Base-by-base conservation (phyloP, 257 asterid species). In the Primulina huaijiensis region DNA sequence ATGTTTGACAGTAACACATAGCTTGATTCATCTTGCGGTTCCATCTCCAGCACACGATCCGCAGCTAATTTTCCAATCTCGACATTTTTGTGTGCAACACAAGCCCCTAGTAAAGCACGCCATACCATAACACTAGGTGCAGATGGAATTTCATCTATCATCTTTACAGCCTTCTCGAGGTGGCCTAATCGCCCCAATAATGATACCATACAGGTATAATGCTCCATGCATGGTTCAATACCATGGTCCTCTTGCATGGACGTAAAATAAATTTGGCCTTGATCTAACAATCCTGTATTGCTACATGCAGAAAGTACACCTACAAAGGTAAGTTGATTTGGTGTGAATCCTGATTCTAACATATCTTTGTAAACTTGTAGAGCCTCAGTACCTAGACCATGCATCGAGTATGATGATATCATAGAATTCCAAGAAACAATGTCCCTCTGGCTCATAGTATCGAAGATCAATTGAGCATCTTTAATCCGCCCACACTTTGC, bases 301-400 rank as follows among this genome's bases (percentile, higher is more conserved):
- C 92, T 90, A 81, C 98, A 90, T 19, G 98, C 95, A 61, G 97
- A 87, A 74, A 92, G 96, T 71, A 88, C 97, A 60, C 94, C 88
- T 52, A 92, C 92, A 79, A 90, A 92, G 66, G 96, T 90, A 78
- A 90, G 64, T 38, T 82, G 80, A 73, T 88, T 82, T 62, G 96
- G 98, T 43, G n/a, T 76, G 56, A 84, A 65, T 55, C 85, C 80
- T 27, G 87, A 75, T 72, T 78, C 72, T 60, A 57, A 82, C 97
- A 90, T 87, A 70, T 60, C 64, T 75, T 87, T 87, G 65, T 88
- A 92, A 55, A 87, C 62, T 65, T 75, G 72, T 78, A 92, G 78
- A 75, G 97, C 95, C 81, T 92, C 90, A 14, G 62, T 66, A 16
- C 97, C 96, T 46, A 88, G 87, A 57, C 98, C 97, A 55, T 92